A percentile compares a stretch with the other conserved stretches of the same genome.
These are phyloP conservation scores for Neurospora hispaniola DNA, from an alignment of 495 filamentous ascomycete genomes.

Conservation along the genomic window DNA sequence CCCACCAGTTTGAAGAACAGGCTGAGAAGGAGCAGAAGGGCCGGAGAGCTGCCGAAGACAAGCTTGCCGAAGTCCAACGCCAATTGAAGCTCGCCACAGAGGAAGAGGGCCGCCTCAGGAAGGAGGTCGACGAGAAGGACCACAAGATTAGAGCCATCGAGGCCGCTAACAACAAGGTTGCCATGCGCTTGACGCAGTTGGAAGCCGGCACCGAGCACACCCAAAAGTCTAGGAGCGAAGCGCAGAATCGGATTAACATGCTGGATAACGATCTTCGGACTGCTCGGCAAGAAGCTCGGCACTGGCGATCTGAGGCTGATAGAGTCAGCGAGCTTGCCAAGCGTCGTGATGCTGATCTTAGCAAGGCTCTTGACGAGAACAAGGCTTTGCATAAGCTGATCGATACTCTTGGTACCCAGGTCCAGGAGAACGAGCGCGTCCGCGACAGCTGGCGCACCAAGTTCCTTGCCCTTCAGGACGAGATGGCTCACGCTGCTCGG, in stretches of 20 bases:
- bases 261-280: constrained; percentile 40
- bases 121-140: constrained; percentile 57
- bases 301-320: constrained; percentile 41
- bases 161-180: constrained; percentile 36
- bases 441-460: constrained; percentile 70
- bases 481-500: constrained; percentile 66
- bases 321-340: constrained; percentile 29
- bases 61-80: constrained; percentile 57
- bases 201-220: constrained; percentile 53
- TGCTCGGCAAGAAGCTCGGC: constrained; percentile 34
- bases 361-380: constrained; percentile 31
- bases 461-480: constrained; percentile 70
- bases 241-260: constrained; percentile 40
- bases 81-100: constrained; percentile 55
- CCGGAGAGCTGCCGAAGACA: constrained; percentile 62
- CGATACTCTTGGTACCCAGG: constrained; percentile 56
- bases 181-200: constrained; percentile 51
- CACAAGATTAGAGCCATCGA: constrained; percentile 35
- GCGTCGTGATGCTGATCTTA: constrained; percentile 31
- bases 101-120: constrained; percentile 61
- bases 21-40: constrained; percentile 49
- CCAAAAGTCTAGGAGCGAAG: constrained; percentile 53
- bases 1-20: constrained; percentile 29
- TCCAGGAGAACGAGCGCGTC: constrained; percentile 73
- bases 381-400: constrained; percentile 53